Conservation (phyloP, 2,329 filamentous ascomycete species). For the Pestalotiopsis fici region DNA sequence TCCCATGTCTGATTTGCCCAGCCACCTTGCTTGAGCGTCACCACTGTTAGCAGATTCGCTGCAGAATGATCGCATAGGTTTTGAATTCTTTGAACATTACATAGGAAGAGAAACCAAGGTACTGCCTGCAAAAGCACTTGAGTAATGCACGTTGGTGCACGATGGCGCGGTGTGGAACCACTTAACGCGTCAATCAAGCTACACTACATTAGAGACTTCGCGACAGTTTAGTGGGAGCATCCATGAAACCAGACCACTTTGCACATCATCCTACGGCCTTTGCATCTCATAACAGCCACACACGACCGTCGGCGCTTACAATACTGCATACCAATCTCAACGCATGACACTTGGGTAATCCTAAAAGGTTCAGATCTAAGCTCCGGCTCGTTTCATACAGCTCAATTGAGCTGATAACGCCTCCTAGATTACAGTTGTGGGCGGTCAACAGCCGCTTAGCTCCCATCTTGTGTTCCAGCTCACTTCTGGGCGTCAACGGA, state of each 20-base stretch:
- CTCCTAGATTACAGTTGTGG: neutral
- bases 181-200: constrained; percentile 1
- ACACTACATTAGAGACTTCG: neutral
- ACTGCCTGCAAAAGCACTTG: neutral
- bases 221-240: neutral
- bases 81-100: too few species aligned
- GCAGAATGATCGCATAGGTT: too few species aligned
- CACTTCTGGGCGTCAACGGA: neutral
- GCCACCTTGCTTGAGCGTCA: too few species aligned
- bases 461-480: neutral
- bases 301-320: too few species aligned
- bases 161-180: neutral
- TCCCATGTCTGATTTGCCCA: too few species aligned
- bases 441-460: neutral
- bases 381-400: neutral
- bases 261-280: neutral
- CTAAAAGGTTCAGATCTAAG: neutral
- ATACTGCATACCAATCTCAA: too few species aligned
- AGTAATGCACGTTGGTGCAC: neutral
- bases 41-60: too few species aligned
- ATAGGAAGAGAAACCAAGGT: too few species aligned
- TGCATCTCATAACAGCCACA: neutral
- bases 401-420: neutral
- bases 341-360: too few species aligned
- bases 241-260: neutral